phyloP scores from a whole-genome alignment of 2,329 filamentous ascomycete species.

The Colletotrichum lupini region DNA sequence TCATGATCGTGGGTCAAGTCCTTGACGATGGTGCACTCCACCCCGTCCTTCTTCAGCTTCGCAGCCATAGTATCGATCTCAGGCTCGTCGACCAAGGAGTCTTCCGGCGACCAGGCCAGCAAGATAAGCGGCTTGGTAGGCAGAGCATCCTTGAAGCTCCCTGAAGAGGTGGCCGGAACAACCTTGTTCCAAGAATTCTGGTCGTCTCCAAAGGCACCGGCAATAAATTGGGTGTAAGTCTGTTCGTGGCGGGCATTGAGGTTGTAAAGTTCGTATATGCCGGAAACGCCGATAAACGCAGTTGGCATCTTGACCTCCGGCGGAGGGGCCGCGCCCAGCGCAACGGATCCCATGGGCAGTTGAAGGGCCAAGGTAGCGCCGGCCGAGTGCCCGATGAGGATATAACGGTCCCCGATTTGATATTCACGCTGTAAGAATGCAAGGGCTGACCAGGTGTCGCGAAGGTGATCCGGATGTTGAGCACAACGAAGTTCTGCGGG shows the following conservation, averaged over 20 bases:
- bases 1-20: slow-evolving; percentile 71
- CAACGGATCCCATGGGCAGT: slow-evolving; percentile 57
- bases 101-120: slow-evolving; percentile 58
- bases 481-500: slow-evolving; percentile 53
- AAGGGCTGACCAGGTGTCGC: slow-evolving; percentile 66
- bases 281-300: slow-evolving; percentile 70
- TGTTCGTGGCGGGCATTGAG: slow-evolving; percentile 59
- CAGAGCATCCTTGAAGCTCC: slow-evolving; percentile 55
- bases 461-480: slow-evolving; percentile 68
- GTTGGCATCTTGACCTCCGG: slow-evolving; percentile 52
- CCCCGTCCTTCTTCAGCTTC: slow-evolving; percentile 53
- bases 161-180: slow-evolving; percentile 62
- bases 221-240: slow-evolving; percentile 67
- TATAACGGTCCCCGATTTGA: slow-evolving; percentile 58
- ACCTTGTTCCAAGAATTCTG: slow-evolving; percentile 61
- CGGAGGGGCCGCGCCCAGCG: slow-evolving; percentile 40
- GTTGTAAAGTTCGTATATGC: slow-evolving; percentile 73
- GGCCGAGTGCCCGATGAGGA: slow-evolving; percentile 72
- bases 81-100: slow-evolving; percentile 63
- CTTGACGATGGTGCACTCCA: slow-evolving; percentile 45
- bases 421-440: slow-evolving; percentile 58
- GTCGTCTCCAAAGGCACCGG: slow-evolving; percentile 69
- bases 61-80: slow-evolving; percentile 69
- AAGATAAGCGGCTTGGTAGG: slow-evolving; percentile 46
- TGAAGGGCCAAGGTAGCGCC: slow-evolving; percentile 74